These are phyloP conservation scores for Teunomyces aglyptinius DNA, from an alignment of 805 yeast species.

Conservation along the genomic window DNA sequence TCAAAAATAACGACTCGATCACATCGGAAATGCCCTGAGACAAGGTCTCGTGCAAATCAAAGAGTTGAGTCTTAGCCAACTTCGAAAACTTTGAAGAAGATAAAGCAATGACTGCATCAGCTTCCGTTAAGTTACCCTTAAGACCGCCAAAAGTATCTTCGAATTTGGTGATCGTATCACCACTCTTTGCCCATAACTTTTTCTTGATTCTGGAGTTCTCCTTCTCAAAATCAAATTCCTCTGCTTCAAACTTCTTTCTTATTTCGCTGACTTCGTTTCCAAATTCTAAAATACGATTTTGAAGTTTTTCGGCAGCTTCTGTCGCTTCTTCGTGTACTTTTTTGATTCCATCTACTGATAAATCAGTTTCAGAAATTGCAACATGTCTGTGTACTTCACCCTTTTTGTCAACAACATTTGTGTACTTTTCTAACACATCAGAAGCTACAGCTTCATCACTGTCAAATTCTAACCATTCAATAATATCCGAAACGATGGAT, in stretches of 20 bases:
- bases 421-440: slow-evolving; percentile 25
- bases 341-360: slow-evolving; percentile 46
- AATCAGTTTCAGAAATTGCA: slow-evolving; percentile 44
- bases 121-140: slow-evolving; percentile 25
- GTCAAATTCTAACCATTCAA: slow-evolving; percentile 81
- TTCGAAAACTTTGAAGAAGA: slow-evolving; percentile 19
- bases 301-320: slow-evolving; percentile 39
- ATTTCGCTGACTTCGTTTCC: slow-evolving; percentile 45
- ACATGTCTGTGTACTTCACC: slow-evolving; percentile 32
- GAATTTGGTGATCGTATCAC: slow-evolving; percentile 23
- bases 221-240: slow-evolving; percentile 50
- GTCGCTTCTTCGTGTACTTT: slow-evolving; percentile 44
- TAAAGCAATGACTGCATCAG: slow-evolving; percentile 23
- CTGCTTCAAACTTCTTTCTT: slow-evolving; percentile 41
- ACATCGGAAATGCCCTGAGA: slow-evolving; percentile 26
- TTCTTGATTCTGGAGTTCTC: slow-evolving; percentile 47
- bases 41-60: slow-evolving; percentile 23
- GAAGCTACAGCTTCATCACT: slow-evolving; percentile 48
- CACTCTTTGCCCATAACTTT: slow-evolving; percentile 9
- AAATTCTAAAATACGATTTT: slow-evolving; percentile 43
- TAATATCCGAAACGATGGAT: slow-evolving; percentile 41
- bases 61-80: slow-evolving; percentile 24
- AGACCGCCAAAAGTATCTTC: slow-evolving; percentile 25
- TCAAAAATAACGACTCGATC: slow-evolving; percentile 27
- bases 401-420: slow-evolving; percentile 18